Conservation (phyloP, 2,329 filamentous ascomycete species). For the Diaporthe sp. region DNA sequence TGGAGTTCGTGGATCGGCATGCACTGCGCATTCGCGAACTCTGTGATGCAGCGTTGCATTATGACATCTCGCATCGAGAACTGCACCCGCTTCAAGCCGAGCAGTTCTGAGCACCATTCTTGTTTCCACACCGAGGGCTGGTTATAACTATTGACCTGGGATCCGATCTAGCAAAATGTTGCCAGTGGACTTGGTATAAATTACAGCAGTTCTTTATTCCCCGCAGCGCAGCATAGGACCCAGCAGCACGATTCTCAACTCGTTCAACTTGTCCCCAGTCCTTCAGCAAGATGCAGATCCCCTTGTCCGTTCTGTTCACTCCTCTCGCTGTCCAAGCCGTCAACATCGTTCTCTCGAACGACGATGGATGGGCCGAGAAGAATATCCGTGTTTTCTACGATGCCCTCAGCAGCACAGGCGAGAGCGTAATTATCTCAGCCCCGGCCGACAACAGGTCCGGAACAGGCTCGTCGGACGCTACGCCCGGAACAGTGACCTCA, state of each 20-base stretch:
- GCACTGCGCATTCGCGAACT: not conserved
- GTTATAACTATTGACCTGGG: no score
- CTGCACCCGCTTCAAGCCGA: not conserved
- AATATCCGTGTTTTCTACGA: constrained; percentile 71
- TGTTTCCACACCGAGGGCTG: not conserved
- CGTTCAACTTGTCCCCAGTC: rapidly evolving
- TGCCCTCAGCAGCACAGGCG: constrained; percentile 62
- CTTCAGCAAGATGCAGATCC: constrained; percentile 12
- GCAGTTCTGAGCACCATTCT: not conserved
- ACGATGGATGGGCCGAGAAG: constrained; percentile 79
- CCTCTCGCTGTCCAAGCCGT: not conserved
- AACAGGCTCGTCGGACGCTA: constrained; percentile 63
- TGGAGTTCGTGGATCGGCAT: not conserved
- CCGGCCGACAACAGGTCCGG: constrained; percentile 76
- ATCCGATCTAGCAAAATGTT: not conserved
- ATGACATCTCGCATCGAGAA: not conserved
- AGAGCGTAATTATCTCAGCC: constrained; percentile 71
- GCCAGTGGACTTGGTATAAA: not conserved
- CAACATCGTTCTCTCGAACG: constrained; percentile 55
- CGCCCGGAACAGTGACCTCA: constrained; percentile 57
- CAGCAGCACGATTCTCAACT: no score
- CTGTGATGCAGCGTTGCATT: constrained; percentile 16
- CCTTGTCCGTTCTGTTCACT: not conserved
- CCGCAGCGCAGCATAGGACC: no score
- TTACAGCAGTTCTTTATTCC: not conserved